Base-by-base conservation (phyloP, 495 filamentous ascomycete species). In the Podospora bellae-mahoneyi region DNA sequence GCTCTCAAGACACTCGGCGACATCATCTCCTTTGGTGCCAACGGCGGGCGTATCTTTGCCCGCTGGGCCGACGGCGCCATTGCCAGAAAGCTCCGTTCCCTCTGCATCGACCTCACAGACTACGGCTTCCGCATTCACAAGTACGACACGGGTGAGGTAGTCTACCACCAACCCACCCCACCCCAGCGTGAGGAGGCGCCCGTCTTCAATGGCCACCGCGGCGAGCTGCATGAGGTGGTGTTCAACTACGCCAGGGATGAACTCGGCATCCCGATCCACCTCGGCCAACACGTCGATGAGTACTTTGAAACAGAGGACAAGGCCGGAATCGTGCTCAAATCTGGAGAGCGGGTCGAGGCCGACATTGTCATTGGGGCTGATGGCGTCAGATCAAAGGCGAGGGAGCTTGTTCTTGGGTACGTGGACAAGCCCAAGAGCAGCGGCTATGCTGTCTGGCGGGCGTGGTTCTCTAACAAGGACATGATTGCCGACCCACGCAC, bases 21-120 rank as follows among this genome's bases (percentile, higher is more conserved):
- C 73, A 88, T 89, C 69, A 89, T 89, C 68, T 88, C 85, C 30
- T 87, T 89, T 55, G 86, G 86, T 3, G 80, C 85, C 23, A 89
- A 89, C 72, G 86, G 81, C 34, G 84, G 85, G 0, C 82, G 84
- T 61, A 87, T 87, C 70, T 85, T 83, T 67, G 67, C 80, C 30
- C 82, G 84, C 2, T 88, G 85, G 85, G 75, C 75, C 2, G 73
- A 79, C 69, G 84, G 82, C 20, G 73, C 72, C 48, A 79, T 89
- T 32, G 79, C 79, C 18, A 69, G 73, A 20, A 77, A 80, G 30
- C 76, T 88, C 75, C 79, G 81, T 27, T 75, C 80, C 10, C 73
- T 89, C 5, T 82, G 83, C 66, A 85, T 86, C 64, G 79, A 88
- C 65, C 68, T 87, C 62, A 67, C 73, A 7, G 69, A 76, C 0